Evolutionary conservation across 345 rosid genomes (phyloP), one percentile per base, ranked within the genome.

Genomic region (Brassica juncea): DNA sequence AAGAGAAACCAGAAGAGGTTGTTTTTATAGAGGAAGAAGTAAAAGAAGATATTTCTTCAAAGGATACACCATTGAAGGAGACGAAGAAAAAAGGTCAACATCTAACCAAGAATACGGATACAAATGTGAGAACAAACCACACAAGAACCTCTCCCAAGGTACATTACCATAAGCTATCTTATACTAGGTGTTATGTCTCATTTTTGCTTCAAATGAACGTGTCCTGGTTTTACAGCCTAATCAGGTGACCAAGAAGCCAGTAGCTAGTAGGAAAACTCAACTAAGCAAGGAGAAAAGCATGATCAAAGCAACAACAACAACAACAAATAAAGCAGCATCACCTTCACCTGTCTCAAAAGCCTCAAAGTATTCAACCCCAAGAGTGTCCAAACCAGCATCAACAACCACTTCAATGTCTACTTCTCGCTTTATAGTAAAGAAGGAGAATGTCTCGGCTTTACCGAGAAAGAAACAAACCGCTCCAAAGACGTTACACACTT

Each of bases 401-500:
- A 52, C 78, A 55, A 71, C 82, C 9, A 68, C 61, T 71, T 59
- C 85, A 55, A 9, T 60, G 42, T 64, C 91, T 61, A 65, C 84
- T 8, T 72, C 85, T 63, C 71, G 44, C 15, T 52, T 71, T 25
- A 70, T 65, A 39, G 55, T 68, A 21, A 87, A 78, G 80, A 86
- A 69, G 16, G 84, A 64, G 35, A 83, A 25, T 60, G 68, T 73
- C 65, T 84, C 83, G 4, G 63, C 84, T 23, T 31, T 52, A 74
- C 71, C 76, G 58, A 87, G 75, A 83, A 74, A 74, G 83, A 91
- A 88, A 85, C 88, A 88, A 79, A 82, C 80, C 28, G 78, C 87
- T 72, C 84, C 93, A 37, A 89, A 84, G 83, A 84, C 94, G 73
- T 81, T 88, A 75, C 89, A 85, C 35, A 68, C 83, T 86, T 87